Percentiles rank a stretch among this genome's conserved stretches.
Evolutionary conservation across 1,284 basidiomycete species (phyloP).

Genomic region (Cryptococcus sp.): DNA sequence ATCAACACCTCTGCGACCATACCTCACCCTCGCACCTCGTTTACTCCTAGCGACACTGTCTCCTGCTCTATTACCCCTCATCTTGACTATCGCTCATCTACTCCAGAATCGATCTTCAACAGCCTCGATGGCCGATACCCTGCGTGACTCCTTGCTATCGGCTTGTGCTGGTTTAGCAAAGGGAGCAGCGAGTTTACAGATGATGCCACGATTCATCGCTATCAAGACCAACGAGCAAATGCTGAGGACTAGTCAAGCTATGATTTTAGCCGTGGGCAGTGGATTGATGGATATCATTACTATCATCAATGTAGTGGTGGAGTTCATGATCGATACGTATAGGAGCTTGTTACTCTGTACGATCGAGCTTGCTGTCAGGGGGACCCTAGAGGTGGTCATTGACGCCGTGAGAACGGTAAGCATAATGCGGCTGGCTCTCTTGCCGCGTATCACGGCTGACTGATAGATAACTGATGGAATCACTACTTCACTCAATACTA

Average conservation of each 20-base stretch:
- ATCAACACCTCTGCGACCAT: constrained; percentile 59
- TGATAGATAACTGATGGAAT: constrained; percentile 66
- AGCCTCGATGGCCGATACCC: constrained; percentile 63
- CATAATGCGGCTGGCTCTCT: constrained; percentile 11
- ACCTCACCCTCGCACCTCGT: constrained; percentile 73
- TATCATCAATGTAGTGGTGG: constrained; percentile 77
- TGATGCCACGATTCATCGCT: constrained; percentile 81
- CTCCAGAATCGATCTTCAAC: constrained; percentile 60
- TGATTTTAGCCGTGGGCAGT: constrained; percentile 69
- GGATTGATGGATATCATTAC: constrained; percentile 64
- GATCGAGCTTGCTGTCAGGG: constrained; percentile 79
- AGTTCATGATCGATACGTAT: constrained; percentile 88
- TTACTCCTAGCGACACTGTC: constrained; percentile 73
- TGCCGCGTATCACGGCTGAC: not conserved
- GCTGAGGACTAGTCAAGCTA: constrained; percentile 68
- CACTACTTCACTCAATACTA: constrained; percentile 56
- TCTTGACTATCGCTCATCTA: constrained; percentile 79
- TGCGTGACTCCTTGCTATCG: constrained; percentile 67
- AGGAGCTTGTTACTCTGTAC: constrained; percentile 88
- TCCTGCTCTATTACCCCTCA: constrained; percentile 65
- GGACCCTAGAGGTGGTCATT: constrained; percentile 73
- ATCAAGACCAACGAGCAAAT: constrained; percentile 75
- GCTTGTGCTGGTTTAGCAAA: constrained; percentile 77
- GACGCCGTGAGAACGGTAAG: constrained; percentile 71
- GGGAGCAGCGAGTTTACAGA: constrained; percentile 74